Evolutionary conservation across 345 rosid genomes (phyloP).

Genomic region (Lumnitzera racemosa): DNA sequence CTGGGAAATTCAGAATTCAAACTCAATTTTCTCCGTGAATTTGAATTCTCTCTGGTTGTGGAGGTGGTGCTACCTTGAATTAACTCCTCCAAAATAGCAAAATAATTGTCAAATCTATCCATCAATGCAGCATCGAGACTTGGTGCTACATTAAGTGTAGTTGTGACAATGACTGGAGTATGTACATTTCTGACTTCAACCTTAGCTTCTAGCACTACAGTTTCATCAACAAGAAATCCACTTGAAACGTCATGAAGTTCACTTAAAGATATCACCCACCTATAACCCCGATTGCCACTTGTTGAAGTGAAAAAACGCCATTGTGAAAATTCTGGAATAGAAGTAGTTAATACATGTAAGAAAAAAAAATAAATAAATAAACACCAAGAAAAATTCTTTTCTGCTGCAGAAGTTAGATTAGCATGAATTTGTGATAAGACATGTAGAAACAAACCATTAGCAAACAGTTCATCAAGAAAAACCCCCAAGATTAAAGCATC

Average conservation of each 20-base stretch:
- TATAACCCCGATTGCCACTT: neutral
- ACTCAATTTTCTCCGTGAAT: neutral
- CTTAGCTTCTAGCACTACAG: conserved; percentile 1
- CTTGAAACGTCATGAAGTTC: neutral
- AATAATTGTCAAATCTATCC: neutral
- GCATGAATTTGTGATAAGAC: too few species aligned
- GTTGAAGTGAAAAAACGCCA: conserved; percentile 1
- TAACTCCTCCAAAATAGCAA: neutral
- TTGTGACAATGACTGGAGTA: too few species aligned
- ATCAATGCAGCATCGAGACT: too few species aligned
- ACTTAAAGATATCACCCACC: neutral
- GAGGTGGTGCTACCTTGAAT: neutral
- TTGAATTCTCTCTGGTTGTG: neutral
- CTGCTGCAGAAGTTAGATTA: too few species aligned
- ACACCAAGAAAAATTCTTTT: too few species aligned
- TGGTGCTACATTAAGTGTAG: too few species aligned
- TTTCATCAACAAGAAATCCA: conserved; percentile 1
- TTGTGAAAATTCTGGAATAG: too few species aligned
- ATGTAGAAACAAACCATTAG: too few species aligned
- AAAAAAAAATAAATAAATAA: too few species aligned
- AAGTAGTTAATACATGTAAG: too few species aligned
- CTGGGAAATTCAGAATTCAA: neutral
- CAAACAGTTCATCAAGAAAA: too few species aligned
- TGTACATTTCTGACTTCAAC: neutral
- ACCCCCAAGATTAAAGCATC: too few species aligned